Conservation (phyloP, 2,329 filamentous ascomycete species). For the Fusarium sp. region DNA sequence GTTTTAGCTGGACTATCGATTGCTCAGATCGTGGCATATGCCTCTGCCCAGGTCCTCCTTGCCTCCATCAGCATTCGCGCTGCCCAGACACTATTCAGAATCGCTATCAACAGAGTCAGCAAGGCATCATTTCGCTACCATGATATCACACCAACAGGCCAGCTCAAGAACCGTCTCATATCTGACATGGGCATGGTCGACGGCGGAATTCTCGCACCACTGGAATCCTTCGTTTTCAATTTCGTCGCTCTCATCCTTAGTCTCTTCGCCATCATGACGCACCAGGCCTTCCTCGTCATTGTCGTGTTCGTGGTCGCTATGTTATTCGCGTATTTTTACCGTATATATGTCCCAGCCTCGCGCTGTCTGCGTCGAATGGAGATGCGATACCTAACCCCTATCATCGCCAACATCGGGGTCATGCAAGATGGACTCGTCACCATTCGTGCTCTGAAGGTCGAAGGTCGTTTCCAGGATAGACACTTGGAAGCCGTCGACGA, state of each 20-base stretch:
- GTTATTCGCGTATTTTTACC: conserved; percentile 80
- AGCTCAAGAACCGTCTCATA: conserved; percentile 92
- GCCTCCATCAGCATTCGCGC: conserved; percentile 84
- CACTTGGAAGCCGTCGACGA: conserved; percentile 86
- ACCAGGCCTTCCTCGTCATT: conserved; percentile 81
- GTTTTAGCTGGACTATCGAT: conserved; percentile 77
- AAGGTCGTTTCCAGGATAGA: conserved; percentile 81
- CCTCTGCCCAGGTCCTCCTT: conserved; percentile 75
- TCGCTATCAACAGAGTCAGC: conserved; percentile 79
- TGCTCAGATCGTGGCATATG: conserved; percentile 69
- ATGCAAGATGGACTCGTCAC: conserved; percentile 88
- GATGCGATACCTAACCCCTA: conserved; percentile 88
- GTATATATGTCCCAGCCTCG: conserved; percentile 83
- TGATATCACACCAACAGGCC: conserved; percentile 88
- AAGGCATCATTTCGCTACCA: conserved; percentile 90
- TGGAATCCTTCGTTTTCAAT: conserved; percentile 78
- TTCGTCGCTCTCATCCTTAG: conserved; percentile 79
- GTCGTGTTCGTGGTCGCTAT: conserved; percentile 77
- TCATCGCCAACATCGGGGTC: conserved; percentile 94
- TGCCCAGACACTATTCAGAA: conserved; percentile 79
- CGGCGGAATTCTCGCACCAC: conserved; percentile 81
- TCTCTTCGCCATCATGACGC: conserved; percentile 81
- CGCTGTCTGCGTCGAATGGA: conserved; percentile 87
- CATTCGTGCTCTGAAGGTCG: conserved; percentile 84
- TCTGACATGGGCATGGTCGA: conserved; percentile 92